Percentiles rank a stretch among this genome's conserved stretches.
Conservation (phyloP, 2,329 filamentous ascomycete genomes). For the Cylindrodendrum hubeiense region DNA sequence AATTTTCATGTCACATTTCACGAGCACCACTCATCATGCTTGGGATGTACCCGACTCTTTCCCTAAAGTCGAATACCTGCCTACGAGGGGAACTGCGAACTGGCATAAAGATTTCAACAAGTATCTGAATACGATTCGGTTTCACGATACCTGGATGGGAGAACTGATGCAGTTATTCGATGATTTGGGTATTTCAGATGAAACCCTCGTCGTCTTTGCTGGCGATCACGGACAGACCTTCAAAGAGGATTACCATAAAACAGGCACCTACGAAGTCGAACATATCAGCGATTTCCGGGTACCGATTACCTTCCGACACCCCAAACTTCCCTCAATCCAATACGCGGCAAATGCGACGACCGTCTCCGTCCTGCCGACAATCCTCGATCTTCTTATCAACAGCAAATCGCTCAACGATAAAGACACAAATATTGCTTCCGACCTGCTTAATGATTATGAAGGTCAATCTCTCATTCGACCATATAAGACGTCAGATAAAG, state of each 20-base stretch:
- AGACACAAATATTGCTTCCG: conserved; percentile 41
- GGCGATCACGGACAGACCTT: conserved; percentile 52
- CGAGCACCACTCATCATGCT: conserved; percentile 52
- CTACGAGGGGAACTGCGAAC: conserved; percentile 41
- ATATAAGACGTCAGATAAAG: conserved; percentile 39
- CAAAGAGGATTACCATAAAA: conserved; percentile 46
- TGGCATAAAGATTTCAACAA: conserved; percentile 48
- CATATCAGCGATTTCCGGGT: conserved; percentile 50
- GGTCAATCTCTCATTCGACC: conserved; percentile 51
- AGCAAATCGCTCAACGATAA: conserved; percentile 47
- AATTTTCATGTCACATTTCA: conserved; percentile 52
- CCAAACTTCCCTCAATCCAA: conserved; percentile 47
- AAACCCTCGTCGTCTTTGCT: conserved; percentile 50
- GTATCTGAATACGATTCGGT: conserved; percentile 50
- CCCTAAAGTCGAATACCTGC: conserved; percentile 37
- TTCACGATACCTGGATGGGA: conserved; percentile 49
- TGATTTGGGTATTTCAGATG: conserved; percentile 48
- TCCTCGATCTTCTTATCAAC: conserved; percentile 50
- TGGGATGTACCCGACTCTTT: conserved; percentile 42
- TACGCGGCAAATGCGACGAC: conserved; percentile 49
- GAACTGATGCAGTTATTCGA: conserved; percentile 49
- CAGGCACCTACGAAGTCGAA: conserved; percentile 49
- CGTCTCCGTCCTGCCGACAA: conserved; percentile 50
- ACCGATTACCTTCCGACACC: conserved; percentile 49
- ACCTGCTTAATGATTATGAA: conserved; percentile 50